Base-by-base conservation (phyloP, 495 filamentous ascomycete species). In the Hypoxylon fuscum region DNA sequence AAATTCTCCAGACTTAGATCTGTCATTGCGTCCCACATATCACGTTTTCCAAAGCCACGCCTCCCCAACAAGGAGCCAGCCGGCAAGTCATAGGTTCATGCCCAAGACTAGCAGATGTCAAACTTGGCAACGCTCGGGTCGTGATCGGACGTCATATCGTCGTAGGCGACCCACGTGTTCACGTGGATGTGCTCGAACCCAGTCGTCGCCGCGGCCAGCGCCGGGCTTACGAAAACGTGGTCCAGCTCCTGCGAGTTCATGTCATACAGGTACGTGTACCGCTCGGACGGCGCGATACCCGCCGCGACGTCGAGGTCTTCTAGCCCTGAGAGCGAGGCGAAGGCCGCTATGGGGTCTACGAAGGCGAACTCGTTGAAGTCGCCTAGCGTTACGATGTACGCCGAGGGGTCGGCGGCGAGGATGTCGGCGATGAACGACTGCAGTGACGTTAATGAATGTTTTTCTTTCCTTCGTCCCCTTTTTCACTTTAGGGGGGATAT, bases 341-440 rank as follows among this genome's bases (percentile, higher is more conserved):
- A 85, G 0, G 68, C 71, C 29, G 72, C 59, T 64, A 87, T 65
- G 0, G 85, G 84, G 67, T 66, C 32, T 9, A 81, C 83, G 59
- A 83, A 85, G 0, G 77, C 57, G 62, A 85, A 88, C 72, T 89
- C 86, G 77, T 89, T 88, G 69, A 83, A 89, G 64, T 88, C 85
- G 9, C 86, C 86, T 0, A 79, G 75, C 0, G 77, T 68, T 15
- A 86, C 69, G 29, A 88, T 71, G 6, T 64, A 61, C 0, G 85
- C 85, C 1, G 68, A 35, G 1, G 59, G 45, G 58, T 84, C 74
- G 11, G 73, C 35, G 1, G 52, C 59, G 7, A 87, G 76, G 48
- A 88, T 78, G 11, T 72, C 11, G 1, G 68, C 47, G 37, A 77
- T 70, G 55, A 77, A 79, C 3, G 62, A 45, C 61, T 74, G 43